Evolutionary conservation across 2,329 filamentous ascomycete genomes (phyloP), one percentile per base, ranked within the genome.

Genomic region (Epicoccum sorghinum): DNA sequence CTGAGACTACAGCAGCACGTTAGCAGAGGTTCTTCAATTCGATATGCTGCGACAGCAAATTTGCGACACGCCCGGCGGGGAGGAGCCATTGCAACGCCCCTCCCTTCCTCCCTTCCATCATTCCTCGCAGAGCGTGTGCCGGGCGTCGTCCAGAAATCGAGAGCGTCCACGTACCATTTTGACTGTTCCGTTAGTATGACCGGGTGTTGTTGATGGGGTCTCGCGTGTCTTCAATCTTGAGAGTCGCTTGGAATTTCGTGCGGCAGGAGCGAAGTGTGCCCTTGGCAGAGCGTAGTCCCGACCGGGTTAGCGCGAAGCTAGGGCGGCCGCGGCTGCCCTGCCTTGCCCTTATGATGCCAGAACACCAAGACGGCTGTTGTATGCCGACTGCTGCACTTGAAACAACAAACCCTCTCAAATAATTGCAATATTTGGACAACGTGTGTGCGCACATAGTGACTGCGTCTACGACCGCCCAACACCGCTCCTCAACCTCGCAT

Each of bases 161-260:
- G 57, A 59, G 55, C 45, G n/a, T 50, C 37, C 33, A 73, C 71
- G 56, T 72, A 74, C 71, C 71, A 74, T 74, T 66, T 70, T 70
- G 70, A 65, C 66, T 67, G 67, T 69, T 57, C 57, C 59, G 68
- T 73, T 71, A 68, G 70, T 74, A 63, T 60, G 65, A 68, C 66
- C 69, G 61, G 61, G 65, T 66, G 65, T 57, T 68, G 68, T 70
- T 57, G 66, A 64, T 69, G 65, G 67, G 67, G 63, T 73, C 70
- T 73, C 70, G 71, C 69, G 71, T 72, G 69, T 73, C 69, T 68
- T 71, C 65, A 61, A 62, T 60, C 52, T 33, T 33, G 32, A 33
- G 13, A 33, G 32, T 33, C 32, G 32, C 32, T 33, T 33, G 32
- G 32, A 53, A 62, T 50, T 52, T 67, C 56, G 59, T 62, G 47